phyloP scores from a whole-genome alignment of 2,329 filamentous ascomycete genomes.

The Colletotrichum sublineola region DNA sequence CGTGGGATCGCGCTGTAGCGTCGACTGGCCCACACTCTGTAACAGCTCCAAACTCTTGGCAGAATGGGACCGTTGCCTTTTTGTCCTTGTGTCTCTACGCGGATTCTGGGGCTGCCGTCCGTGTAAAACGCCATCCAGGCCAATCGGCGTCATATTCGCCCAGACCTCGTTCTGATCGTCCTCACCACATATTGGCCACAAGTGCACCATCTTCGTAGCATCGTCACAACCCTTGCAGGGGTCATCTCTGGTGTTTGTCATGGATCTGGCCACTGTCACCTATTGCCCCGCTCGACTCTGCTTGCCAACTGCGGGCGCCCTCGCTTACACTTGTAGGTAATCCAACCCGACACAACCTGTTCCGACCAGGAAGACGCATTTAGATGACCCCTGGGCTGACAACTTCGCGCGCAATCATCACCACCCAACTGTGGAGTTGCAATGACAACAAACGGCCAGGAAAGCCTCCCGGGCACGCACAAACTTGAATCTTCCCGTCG shows the following conservation, averaged over 20 bases:
- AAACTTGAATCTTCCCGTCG: constrained; percentile 16
- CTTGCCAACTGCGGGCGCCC: constrained; percentile 26
- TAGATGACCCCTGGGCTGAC: constrained; percentile 30
- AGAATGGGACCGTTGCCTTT: constrained; percentile 11
- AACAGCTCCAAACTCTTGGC: constrained; percentile 42
- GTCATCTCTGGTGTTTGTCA: constrained; percentile 13
- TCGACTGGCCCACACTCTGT: constrained; percentile 30
- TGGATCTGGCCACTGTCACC: constrained; percentile 1
- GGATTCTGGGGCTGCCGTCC: constrained; percentile 30
- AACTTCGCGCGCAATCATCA: constrained; percentile 33
- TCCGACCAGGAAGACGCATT: constrained; percentile 27
- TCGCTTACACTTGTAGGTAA: constrained; percentile 38
- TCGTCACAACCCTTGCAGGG: constrained; percentile 20
- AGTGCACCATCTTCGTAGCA: constrained; percentile 26
- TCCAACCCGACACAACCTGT: constrained; percentile 25
- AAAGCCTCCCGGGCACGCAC: constrained; percentile 22
- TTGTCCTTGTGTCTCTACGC: constrained; percentile 27
- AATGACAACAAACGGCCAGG: constrained; percentile 17
- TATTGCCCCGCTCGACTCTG: constrained; percentile 30
- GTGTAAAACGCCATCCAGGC: constrained; percentile 27
- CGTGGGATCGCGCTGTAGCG: constrained; percentile 25
- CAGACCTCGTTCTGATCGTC: constrained; percentile 34
- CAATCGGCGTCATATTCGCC: constrained; percentile 24
- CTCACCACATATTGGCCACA: constrained; percentile 6
- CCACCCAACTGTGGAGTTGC: constrained; percentile 23